Evolutionary conservation across 768 basidiomycete species (phyloP).

Genomic region (Phylloporus arenicola): DNA sequence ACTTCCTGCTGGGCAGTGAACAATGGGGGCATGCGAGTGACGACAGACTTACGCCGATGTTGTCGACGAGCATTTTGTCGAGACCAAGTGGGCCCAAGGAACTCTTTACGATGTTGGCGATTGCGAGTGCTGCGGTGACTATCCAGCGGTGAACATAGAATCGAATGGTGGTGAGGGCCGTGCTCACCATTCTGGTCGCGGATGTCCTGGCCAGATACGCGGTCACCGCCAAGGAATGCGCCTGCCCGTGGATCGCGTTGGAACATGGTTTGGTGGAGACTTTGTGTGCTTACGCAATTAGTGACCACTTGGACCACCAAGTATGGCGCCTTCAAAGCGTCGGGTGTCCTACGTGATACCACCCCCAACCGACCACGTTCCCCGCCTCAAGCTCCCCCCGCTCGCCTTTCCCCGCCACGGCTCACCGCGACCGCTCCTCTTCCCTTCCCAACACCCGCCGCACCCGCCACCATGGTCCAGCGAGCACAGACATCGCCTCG

Average conservation of each 20-base stretch:
- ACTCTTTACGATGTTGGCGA: conserved; percentile 96
- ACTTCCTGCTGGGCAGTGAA: conserved; percentile 65
- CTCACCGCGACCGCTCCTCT: conserved; percentile 61
- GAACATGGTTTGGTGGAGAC: conserved; percentile 50
- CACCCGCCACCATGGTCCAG: conserved; percentile 16
- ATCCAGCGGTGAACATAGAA: conserved; percentile 5
- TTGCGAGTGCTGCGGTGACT: conserved; percentile 94
- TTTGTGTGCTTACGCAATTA: conserved; percentile 21
- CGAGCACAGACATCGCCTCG: conserved; percentile 82
- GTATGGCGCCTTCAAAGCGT: conserved; percentile 46
- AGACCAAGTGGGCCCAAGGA: conserved; percentile 92
- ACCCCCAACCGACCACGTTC: conserved; percentile 55
- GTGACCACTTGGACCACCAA: not conserved
- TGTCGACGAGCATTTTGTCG: conserved; percentile 97
- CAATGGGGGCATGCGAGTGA: not conserved
- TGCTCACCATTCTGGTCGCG: conserved; percentile 88
- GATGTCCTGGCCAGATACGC: conserved; percentile 92
- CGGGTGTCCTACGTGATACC: conserved; percentile 89
- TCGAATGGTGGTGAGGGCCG: not conserved
- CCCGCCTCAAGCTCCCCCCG: conserved; percentile 67
- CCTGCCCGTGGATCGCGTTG: conserved; percentile 90
- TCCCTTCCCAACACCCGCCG: conserved; percentile 31
- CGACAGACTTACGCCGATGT: conserved; percentile 72
- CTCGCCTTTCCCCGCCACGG: conserved; percentile 61
- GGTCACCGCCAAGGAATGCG: conserved; percentile 89